Evolutionary conservation across 768 basidiomycete species (phyloP).

Genomic region (Floccularia luteovirens): DNA sequence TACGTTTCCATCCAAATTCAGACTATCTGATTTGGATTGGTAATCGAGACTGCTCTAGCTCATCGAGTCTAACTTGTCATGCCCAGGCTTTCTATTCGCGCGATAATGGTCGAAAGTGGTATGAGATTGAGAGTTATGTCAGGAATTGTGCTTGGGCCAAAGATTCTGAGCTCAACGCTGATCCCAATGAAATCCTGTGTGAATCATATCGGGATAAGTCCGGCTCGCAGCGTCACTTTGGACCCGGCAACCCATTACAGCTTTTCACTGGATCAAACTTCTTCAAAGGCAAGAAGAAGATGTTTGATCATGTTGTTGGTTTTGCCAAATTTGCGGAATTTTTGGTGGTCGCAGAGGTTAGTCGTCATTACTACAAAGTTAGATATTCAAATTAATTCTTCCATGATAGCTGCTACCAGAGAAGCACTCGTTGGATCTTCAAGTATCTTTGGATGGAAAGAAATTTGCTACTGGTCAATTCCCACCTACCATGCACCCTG

Average conservation of each 20-base stretch:
- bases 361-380: constrained; percentile 14
- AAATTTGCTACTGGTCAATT: constrained; percentile 83
- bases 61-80: constrained; percentile 44
- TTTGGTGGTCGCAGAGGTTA: constrained; percentile 88
- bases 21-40: constrained; percentile 92
- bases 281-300: constrained; percentile 59
- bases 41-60: constrained; percentile 50
- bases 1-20: constrained; percentile 83
- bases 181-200: constrained; percentile 86
- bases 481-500: constrained; percentile 85
- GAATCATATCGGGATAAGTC: constrained; percentile 80
- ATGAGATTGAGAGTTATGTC: constrained; percentile 76
- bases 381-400: constrained; percentile 3
- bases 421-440: constrained; percentile 63
- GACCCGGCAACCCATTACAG: constrained; percentile 57
- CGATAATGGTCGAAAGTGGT: constrained; percentile 77
- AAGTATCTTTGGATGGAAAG: constrained; percentile 88
- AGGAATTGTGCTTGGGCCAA: constrained; percentile 88
- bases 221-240: constrained; percentile 64
- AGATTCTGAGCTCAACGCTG: constrained; percentile 71
- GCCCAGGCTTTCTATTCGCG: constrained; percentile 68
- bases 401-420: constrained; percentile 37
- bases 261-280: constrained; percentile 72
- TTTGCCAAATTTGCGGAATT: constrained; percentile 98
- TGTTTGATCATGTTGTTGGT: constrained; percentile 87